Evolutionary conservation across 2,329 filamentous ascomycete genomes (phyloP), one percentile per base, ranked within the genome.

Genomic region (Lecanicillium sp.): DNA sequence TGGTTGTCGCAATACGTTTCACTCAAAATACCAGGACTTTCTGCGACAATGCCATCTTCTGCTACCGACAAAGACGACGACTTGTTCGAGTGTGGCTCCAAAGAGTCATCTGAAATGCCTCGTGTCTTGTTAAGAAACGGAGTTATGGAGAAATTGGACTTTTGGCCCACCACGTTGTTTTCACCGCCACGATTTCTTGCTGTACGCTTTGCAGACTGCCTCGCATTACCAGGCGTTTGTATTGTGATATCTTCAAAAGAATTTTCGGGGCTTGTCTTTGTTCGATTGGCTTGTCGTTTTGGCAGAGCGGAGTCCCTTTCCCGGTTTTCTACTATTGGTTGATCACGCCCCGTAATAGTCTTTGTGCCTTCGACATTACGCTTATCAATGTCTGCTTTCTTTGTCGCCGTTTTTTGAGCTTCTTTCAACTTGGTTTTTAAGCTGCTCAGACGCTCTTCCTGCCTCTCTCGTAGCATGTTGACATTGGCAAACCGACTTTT

Each of bases 61-160:
- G 22, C 22, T 25, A 25, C 11, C 22, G 22, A 25, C 22, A 25
- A 18, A 28, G n/a, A 29, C 29, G 8, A 13, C 19, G 28, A 37
- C 6, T 17, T 34, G 18, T 38, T 31, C 5, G 40, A 37, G 18
- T 29, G 16, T 15, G 32, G 31, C 9, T 56, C 55, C 4, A 48
- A 43, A 3, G 58, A 56, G 1, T 60, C 58, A 15, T 68, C 65
- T 9, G 53, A 45, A 12, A 81, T 64, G 46, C 68, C 68, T 58
- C 72, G 78, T 18, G 77, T 81, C 36, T 82, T 78, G 58, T 89
- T 94, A 44, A 96, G 69, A 66, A 94, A 95, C 0, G 90, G 90
- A 0, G 90, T 96, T 46, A 95, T 87, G 4, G 88, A 95, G 59
- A 96, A 95, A 3, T 75, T 80, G 1, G 89, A 95, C 59, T 95